phyloP scores from a whole-genome alignment of 441 rosid species.

The Gossypium davidsonii region DNA sequence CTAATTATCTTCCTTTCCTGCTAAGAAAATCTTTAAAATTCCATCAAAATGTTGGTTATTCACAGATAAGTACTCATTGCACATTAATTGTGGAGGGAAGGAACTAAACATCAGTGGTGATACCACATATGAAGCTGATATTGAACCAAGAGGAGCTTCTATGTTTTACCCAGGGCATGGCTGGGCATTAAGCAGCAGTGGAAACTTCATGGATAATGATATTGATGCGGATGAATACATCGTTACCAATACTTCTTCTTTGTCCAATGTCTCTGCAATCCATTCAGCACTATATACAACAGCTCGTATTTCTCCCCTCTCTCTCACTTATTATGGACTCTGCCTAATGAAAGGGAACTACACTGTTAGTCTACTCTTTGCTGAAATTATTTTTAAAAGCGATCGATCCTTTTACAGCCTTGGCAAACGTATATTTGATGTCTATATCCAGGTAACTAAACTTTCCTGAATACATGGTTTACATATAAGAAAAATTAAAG shows the following conservation, averaged over 20 bases:
- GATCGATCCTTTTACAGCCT: slow-evolving; percentile 49
- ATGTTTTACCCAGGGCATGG: slow-evolving; percentile 39
- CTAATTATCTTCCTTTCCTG: not conserved
- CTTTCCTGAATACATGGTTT: not conserved
- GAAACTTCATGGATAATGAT: slow-evolving; percentile 79
- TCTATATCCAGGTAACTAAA: slow-evolving; percentile 61
- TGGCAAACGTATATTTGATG: slow-evolving; percentile 69
- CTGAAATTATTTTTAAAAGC: slow-evolving; percentile 60
- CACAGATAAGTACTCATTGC: slow-evolving; percentile 50
- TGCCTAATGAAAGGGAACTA: slow-evolving; percentile 73
- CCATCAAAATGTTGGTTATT: slow-evolving; percentile 15
- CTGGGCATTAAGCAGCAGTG: slow-evolving; percentile 90
- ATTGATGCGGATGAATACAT: slow-evolving; percentile 54
- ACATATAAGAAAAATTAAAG: not conserved
- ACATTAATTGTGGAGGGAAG: slow-evolving; percentile 83
- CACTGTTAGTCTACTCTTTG: slow-evolving; percentile 68
- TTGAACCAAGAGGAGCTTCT: slow-evolving; percentile 65
- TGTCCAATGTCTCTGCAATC: slow-evolving; percentile 39
- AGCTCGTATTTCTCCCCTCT: slow-evolving; percentile 66
- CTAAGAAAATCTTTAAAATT: not conserved
- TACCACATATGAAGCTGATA: slow-evolving; percentile 49
- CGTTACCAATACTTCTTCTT: slow-evolving; percentile 42
- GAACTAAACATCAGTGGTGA: slow-evolving; percentile 28
- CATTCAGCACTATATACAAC: slow-evolving; percentile 44
- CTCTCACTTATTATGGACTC: slow-evolving; percentile 75